A percentile compares a stretch with the other conserved stretches of the same genome.
Evolutionary conservation across 2,329 filamentous ascomycete species (phyloP).

Genomic region (Bipolaris bicolor): DNA sequence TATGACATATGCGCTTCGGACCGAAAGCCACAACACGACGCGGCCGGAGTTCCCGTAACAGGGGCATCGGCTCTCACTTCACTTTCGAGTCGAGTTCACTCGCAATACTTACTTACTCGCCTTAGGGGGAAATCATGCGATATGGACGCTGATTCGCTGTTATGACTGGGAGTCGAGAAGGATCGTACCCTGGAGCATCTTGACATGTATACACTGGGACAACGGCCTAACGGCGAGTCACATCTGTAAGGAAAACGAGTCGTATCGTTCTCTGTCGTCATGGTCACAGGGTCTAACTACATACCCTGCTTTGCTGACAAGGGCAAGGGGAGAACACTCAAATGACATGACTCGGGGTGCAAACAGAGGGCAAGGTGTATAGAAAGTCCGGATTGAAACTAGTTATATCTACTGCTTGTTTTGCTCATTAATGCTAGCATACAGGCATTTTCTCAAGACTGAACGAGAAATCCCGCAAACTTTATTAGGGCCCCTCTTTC

Average conservation of each 20-base stretch:
- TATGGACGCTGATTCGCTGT: neutral
- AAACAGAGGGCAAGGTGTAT: neutral
- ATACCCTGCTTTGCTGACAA: neutral
- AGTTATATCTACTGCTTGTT: neutral
- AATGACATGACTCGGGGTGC: neutral
- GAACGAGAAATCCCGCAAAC: neutral
- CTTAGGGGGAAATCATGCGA: neutral
- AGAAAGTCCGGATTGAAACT: neutral
- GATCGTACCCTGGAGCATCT: neutral
- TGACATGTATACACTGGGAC: neutral
- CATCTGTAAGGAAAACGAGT: neutral
- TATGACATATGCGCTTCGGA: conserved; percentile 2
- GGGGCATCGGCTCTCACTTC: neutral
- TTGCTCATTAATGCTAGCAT: neutral
- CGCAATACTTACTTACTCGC: neutral
- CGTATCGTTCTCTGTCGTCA: neutral
- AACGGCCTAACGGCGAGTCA: neutral
- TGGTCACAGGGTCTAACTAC: neutral
- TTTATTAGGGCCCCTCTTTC: neutral
- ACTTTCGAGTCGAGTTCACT: neutral
- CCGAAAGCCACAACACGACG: neutral
- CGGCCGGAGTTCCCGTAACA: neutral
- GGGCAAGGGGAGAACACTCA: neutral
- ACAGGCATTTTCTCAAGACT: neutral
- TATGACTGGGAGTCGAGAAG: neutral